phyloP scores from a whole-genome alignment of 495 filamentous ascomycete species.

The Cudoniella acicularis region DNA sequence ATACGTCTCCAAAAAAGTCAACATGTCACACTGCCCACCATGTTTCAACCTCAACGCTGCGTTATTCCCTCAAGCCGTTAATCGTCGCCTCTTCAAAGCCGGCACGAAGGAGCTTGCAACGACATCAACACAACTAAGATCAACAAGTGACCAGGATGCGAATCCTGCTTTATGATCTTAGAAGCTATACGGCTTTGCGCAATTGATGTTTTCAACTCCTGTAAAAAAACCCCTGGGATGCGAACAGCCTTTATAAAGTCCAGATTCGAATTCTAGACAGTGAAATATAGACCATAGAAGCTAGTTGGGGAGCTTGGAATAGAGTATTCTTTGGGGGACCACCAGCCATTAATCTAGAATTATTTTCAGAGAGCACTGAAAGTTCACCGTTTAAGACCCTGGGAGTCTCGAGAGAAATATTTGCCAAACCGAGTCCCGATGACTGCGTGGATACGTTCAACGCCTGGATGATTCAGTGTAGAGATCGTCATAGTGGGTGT shows the following conservation, averaged over 20 bases:
- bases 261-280: not conserved
- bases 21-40: not conserved
- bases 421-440: not conserved
- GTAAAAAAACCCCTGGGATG: not conserved
- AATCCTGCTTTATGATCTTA: not conserved
- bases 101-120: not conserved
- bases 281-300: not conserved
- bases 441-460: slow-evolving; percentile 1
- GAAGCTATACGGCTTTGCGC: not conserved
- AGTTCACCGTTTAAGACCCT: not conserved
- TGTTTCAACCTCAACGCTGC: not conserved
- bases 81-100: not conserved
- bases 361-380: not conserved
- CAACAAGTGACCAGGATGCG: not conserved
- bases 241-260: not conserved
- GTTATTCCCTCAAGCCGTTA: not conserved
- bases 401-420: not conserved
- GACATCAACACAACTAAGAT: not conserved
- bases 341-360: not conserved
- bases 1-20: no score
- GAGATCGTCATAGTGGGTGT: not conserved
- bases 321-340: not conserved
- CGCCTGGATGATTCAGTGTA: not conserved
- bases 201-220: not conserved
- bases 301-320: not conserved